phyloP scores from a whole-genome alignment of 306 rosid genomes.

The Cucumis cinereus region DNA sequence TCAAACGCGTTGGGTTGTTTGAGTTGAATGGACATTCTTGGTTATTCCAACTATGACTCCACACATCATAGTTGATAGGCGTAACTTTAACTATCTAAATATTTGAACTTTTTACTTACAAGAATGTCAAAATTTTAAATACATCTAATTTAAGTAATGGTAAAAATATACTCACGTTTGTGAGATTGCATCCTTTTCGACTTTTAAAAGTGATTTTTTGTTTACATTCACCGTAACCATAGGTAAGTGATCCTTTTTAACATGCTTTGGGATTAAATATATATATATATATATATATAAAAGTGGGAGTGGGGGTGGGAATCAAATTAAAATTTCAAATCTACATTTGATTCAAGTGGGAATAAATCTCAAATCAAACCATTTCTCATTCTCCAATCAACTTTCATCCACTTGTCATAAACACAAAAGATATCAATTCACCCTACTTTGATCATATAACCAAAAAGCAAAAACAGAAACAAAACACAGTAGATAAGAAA shows the following conservation, averaged over 20 bases:
- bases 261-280: not conserved
- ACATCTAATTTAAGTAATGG: not conserved
- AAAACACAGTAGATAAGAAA: not conserved
- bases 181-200: not conserved
- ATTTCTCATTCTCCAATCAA: not conserved
- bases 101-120: not conserved
- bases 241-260: not conserved
- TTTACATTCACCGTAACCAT: no score
- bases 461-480: not conserved
- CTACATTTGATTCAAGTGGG: no score
- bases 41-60: not conserved
- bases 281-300: not conserved
- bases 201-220: not conserved
- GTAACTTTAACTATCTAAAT: not conserved
- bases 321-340: not conserved
- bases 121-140: not conserved
- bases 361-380: not conserved
- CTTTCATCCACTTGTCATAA: not conserved
- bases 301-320: not conserved
- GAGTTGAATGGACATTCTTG: accelerated
- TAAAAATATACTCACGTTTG: not conserved
- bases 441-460: not conserved
- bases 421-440: not conserved
- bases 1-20: not conserved
- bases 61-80: not conserved